phyloP scores from a whole-genome alignment of 2,329 filamentous ascomycete genomes.

The Leptodontidium sp. region DNA sequence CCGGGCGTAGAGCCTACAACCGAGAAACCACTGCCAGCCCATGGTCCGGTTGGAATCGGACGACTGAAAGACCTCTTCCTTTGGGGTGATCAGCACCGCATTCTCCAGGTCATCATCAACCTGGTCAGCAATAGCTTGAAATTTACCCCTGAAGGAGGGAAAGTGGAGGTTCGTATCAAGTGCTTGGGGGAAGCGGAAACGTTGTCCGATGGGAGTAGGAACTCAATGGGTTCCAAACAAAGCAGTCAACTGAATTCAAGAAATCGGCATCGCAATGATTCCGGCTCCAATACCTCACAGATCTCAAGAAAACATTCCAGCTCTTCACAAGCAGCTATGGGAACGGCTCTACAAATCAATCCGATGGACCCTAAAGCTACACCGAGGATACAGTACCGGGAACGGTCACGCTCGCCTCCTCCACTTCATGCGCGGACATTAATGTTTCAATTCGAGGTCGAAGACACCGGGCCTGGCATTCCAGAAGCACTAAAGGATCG shows the following conservation, averaged over 20 bases:
- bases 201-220: conserved; percentile 38
- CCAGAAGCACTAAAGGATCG: conserved; percentile 77
- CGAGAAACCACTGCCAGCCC: conserved; percentile 57
- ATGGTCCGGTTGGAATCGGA: conserved; percentile 58
- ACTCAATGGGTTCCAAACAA: conserved; percentile 43
- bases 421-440: conserved; percentile 70
- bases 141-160: conserved; percentile 82
- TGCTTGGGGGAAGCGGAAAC: conserved; percentile 67
- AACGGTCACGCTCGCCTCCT: conserved; percentile 66
- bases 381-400: conserved; percentile 52
- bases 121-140: conserved; percentile 92
- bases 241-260: conserved; percentile 39
- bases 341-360: conserved; percentile 69
- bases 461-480: conserved; percentile 89
- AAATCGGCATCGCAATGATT: conserved; percentile 39
- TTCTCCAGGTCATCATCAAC: conserved; percentile 93
- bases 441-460: conserved; percentile 85
- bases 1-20: conserved; percentile 31
- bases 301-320: conserved; percentile 52
- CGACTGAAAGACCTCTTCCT: conserved; percentile 55
- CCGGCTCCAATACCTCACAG: conserved; percentile 55
- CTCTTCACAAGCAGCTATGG: conserved; percentile 46
- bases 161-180: conserved; percentile 77
- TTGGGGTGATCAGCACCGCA: conserved; percentile 92
- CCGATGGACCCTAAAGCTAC: conserved; percentile 57